Conservation (phyloP, 192 early-diverging fungal species). For the Backusella mclennaniae region DNA sequence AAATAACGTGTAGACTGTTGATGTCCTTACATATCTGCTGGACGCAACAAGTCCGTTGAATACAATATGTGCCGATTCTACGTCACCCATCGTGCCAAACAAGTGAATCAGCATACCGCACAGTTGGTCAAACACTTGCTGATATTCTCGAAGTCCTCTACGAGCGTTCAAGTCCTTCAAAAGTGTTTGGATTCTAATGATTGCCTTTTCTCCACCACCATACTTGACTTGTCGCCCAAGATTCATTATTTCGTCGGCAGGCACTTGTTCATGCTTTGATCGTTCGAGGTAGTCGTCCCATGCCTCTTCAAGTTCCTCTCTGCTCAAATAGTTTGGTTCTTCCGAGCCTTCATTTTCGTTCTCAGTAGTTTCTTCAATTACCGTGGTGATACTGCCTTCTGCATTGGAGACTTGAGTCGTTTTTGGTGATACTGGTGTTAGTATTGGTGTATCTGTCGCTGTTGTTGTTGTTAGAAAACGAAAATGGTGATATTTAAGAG, state of each 20-base stretch:
- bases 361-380: background rate
- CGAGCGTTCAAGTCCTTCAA: conserved; percentile 13
- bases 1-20: conserved; percentile 23
- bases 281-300: conserved; percentile 9
- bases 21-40: background rate
- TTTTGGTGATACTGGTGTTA: background rate
- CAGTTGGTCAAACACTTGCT: background rate
- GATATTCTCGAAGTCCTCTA: background rate
- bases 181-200: background rate
- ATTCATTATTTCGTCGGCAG: conserved; percentile 4
- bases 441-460: background rate
- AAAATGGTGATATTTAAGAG: background rate
- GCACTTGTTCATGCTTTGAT: background rate
- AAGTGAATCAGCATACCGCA: conserved; percentile 32
- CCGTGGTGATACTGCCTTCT: background rate
- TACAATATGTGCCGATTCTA: conserved; percentile 14
- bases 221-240: background rate
- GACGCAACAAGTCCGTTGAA: conserved; percentile 4
- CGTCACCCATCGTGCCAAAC: conserved; percentile 4
- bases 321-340: background rate
- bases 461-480: background rate
- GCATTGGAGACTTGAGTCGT: background rate
- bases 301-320: background rate
- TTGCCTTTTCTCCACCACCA: background rate
- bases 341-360: background rate